Evolutionary conservation across 495 filamentous ascomycete genomes (phyloP).

Genomic region (Lasiosphaeria ovina): DNA sequence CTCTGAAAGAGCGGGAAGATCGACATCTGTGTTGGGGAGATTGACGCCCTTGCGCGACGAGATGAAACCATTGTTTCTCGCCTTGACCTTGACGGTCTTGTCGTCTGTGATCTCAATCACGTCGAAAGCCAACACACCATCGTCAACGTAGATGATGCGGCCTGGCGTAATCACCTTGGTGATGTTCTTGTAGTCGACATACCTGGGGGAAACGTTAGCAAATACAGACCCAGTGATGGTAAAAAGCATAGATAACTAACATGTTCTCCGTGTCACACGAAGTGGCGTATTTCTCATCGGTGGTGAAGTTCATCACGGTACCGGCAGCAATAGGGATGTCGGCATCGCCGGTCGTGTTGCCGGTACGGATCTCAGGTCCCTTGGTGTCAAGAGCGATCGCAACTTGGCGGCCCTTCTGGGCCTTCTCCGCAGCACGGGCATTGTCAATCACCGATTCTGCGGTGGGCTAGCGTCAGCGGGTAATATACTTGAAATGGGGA

Average conservation of each 20-base stretch:
- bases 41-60: conserved; percentile 98
- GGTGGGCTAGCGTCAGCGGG: conserved; percentile 12
- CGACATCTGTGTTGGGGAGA: conserved; percentile 96
- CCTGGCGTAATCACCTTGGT: conserved; percentile 94
- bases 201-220: conserved; percentile 54
- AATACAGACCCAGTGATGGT: not conserved
- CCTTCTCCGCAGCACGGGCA: conserved; percentile 76
- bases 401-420: conserved; percentile 75
- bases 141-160: conserved; percentile 96
- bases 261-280: conserved; percentile 85
- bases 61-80: conserved; percentile 96
- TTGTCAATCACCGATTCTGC: conserved; percentile 89
- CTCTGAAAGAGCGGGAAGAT: conserved; percentile 96
- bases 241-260: conserved; percentile 52
- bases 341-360: conserved; percentile 79
- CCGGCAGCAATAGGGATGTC: conserved; percentile 87
- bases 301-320: conserved; percentile 87
- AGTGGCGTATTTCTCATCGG: conserved; percentile 90
- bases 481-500: not conserved
- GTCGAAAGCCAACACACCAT: conserved; percentile 93
- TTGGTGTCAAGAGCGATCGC: conserved; percentile 99
- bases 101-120: conserved; percentile 85
- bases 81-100: conserved; percentile 77
- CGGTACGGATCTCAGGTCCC: conserved; percentile 97
- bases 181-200: conserved; percentile 99